Base-by-base conservation (phyloP, 441 rosid species). In the Populus hybrid region DNA sequence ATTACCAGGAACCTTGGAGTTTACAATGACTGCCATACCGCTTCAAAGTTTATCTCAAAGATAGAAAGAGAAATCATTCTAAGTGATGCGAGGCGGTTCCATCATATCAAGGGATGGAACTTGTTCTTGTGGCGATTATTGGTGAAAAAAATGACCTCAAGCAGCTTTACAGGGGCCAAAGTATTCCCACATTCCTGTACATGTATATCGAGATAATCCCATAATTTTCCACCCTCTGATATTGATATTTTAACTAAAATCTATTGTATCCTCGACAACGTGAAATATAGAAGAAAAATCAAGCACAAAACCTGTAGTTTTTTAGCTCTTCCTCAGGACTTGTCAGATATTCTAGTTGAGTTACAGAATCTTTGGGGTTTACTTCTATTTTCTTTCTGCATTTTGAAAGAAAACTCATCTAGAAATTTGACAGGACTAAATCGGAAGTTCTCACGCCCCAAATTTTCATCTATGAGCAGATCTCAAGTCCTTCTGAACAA, bases 31-130 rank as follows among this genome's bases (percentile, higher is more conserved):
- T 93, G 97, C 79, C 97, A 92, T 80, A 75, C 82, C 14, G 97
- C 96, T 16, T 30, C 91, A 16, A 92, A 93, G 76, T 88, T 86
- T 35, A 93, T 93, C 67, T 92, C 97, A 28, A 90, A 81, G 86
- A 84, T 91, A n/a, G 88, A 77, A 77, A 92, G 99, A 83, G 97
- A 95, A 77, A 92, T 92, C 68, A 81, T 93, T 69, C 82, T 93
- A 67, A 90, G 97, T 83, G 97, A 91, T 84, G 94, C 88, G 59
- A 87, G 90, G 83, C 89, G 97, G 84, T 95, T 93, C 83, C 97
- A 95, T 89, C 94, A 90, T 81, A 90, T 95, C 82, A 86, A 79
- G 32, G 80, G 84, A 93, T 67, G 98, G 95, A 73, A 87, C 64
- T 69, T 95, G 97, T 83, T 93, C 94, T 21, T 95, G 97, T 23